A percentile compares a stretch with the other conserved stretches of the same genome.
Evolutionary conservation across 345 rosid species (phyloP).

Genomic region (Syzygium jambos): DNA sequence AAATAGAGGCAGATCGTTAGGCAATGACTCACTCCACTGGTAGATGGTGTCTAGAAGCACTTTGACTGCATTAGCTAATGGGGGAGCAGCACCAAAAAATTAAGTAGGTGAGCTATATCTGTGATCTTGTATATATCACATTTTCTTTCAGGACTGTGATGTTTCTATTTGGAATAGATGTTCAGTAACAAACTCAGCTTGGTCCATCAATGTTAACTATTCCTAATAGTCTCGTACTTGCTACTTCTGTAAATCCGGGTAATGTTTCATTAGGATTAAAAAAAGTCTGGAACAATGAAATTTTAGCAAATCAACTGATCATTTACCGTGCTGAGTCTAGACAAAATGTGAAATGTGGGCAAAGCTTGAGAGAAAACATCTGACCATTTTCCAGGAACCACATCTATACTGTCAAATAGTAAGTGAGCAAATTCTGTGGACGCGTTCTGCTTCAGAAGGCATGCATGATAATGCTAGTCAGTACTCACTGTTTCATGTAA

Average conservation of each 20-base stretch:
- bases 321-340: neutral
- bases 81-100: neutral
- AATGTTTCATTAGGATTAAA: neutral
- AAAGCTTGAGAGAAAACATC: neutral
- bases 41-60: neutral
- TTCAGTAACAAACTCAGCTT: neutral
- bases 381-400: neutral
- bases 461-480: neutral
- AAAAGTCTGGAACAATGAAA: neutral
- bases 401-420: neutral
- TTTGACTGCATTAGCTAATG: neutral
- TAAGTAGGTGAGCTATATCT: neutral
- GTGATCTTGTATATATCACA: neutral
- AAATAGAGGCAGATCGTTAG: neutral
- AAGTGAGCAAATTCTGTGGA: neutral
- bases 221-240: neutral
- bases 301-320: neutral
- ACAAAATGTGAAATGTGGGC: neutral
- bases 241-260: neutral
- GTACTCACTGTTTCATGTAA: neutral
- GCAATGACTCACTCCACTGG: neutral
- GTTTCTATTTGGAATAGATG: neutral
- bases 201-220: neutral
- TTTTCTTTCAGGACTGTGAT: neutral
- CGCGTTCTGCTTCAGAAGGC: neutral